Percentiles rank a stretch among this genome's conserved stretches.
Conservation (phyloP, 176 grass and related monocot genomes). For the Elaeis guineensis region DNA sequence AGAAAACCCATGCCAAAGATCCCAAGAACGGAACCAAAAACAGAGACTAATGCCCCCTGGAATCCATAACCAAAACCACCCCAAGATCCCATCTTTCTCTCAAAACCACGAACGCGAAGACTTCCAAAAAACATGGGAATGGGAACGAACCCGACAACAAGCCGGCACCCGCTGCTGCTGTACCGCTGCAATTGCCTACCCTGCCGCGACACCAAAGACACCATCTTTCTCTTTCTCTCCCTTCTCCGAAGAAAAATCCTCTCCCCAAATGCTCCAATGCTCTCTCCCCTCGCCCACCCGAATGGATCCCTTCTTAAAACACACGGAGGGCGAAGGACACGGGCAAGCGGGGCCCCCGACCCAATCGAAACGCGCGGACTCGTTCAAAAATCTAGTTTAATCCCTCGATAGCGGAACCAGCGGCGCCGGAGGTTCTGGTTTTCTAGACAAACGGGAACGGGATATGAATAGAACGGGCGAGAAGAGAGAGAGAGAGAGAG, state of each 20-base stretch:
- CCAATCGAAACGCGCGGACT: no score
- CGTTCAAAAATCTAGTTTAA: no score
- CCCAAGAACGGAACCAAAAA: no score
- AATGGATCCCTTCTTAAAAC: no score
- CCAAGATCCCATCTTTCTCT: no score
- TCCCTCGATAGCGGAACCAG: not conserved
- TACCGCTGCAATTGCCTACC: slow-evolving; percentile 19
- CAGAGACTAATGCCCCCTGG: no score
- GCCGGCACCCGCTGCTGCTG: slow-evolving; percentile 5
- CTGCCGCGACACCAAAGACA: slow-evolving; percentile 11
- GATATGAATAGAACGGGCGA: no score
- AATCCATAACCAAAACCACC: no score
- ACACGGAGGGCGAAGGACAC: not conserved
- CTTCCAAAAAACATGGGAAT: not conserved
- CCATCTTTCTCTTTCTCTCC: not conserved
- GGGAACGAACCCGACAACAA: slow-evolving; percentile 13
- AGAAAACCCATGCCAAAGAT: no score
- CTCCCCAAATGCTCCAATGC: not conserved
- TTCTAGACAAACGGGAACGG: not conserved
- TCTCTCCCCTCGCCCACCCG: not conserved
- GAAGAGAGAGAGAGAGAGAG: no score
- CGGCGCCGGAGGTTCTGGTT: not conserved
- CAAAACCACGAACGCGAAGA: no score
- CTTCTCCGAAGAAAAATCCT: no score
- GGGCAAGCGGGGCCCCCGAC: not conserved